phyloP scores from a whole-genome alignment of 2,329 filamentous ascomycete species.

The Epichloe scottii region DNA sequence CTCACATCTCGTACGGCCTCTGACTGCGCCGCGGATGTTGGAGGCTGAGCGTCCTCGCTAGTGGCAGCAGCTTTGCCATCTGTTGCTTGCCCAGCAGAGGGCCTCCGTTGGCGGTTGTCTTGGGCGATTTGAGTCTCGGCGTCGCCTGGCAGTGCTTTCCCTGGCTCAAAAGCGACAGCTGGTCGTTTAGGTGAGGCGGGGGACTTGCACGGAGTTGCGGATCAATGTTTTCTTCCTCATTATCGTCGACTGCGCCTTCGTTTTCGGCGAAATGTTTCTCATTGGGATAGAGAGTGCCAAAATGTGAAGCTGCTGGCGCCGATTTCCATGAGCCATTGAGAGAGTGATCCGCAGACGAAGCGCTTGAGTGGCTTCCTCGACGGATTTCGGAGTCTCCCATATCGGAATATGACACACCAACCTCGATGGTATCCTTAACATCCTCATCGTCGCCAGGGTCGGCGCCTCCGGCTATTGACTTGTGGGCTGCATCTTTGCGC shows the following conservation, averaged over 20 bases:
- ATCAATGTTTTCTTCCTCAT: constrained; percentile 5
- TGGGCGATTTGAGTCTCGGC: background rate
- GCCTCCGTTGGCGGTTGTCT: background rate
- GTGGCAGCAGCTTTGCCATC: background rate
- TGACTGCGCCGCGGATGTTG: background rate
- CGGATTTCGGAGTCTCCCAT: constrained; percentile 18
- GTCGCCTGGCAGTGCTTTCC: background rate
- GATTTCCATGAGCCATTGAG: constrained; percentile 10
- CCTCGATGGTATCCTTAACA: constrained; percentile 46
- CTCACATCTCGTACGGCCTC: background rate
- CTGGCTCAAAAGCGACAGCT: background rate
- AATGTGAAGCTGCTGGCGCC: constrained; percentile 5
- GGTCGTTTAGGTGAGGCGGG: background rate
- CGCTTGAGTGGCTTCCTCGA: constrained; percentile 14
- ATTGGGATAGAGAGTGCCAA: background rate
- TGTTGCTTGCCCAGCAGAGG: background rate
- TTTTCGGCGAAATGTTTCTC: background rate
- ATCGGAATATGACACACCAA: constrained; percentile 30
- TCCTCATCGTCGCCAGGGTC: constrained; percentile 31
- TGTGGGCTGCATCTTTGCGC: constrained; percentile 29
- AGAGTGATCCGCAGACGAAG: constrained; percentile 17
- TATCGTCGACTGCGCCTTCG: background rate
- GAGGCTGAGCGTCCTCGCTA: background rate
- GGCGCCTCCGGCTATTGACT: constrained; percentile 20
- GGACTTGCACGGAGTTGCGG: constrained; percentile 4